A percentile compares a stretch with the other conserved stretches of the same genome.
Evolutionary conservation across 495 filamentous ascomycete species (phyloP).

Genomic region (Xylaria nigripes): DNA sequence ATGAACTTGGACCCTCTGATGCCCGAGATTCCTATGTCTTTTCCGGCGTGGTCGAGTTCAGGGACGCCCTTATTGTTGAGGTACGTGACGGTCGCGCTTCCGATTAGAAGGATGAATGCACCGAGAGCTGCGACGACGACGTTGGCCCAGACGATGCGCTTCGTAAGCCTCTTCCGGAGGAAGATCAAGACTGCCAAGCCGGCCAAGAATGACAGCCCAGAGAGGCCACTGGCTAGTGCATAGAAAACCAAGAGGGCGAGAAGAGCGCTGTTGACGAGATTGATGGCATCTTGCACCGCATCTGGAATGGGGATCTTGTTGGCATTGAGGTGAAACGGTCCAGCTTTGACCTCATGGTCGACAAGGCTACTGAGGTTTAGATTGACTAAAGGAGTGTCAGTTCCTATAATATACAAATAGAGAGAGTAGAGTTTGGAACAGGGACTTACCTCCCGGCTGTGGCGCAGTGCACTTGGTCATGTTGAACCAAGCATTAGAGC

Average conservation of each 20-base stretch:
- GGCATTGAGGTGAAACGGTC: conserved; percentile 43
- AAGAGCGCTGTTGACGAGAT: conserved; percentile 39
- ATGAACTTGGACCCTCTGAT: conserved; percentile 26
- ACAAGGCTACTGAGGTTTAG: conserved; percentile 56
- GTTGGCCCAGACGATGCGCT: conserved; percentile 36
- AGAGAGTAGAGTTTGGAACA: neutral
- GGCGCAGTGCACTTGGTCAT: conserved; percentile 54
- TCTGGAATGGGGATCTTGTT: conserved; percentile 52
- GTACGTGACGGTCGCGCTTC: conserved; percentile 25
- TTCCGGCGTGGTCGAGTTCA: conserved; percentile 27
- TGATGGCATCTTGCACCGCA: conserved; percentile 52
- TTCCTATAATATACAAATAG: neutral
- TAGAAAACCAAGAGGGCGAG: conserved; percentile 59
- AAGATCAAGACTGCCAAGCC: conserved; percentile 35
- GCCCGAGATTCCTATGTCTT: conserved; percentile 26
- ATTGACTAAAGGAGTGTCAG: conserved; percentile 20
- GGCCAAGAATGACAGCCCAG: conserved; percentile 47
- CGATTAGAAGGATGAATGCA: conserved; percentile 18
- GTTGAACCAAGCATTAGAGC: conserved; percentile 39
- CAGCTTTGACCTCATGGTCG: conserved; percentile 42
- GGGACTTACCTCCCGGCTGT: conserved; percentile 43
- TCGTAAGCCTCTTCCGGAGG: conserved; percentile 23
- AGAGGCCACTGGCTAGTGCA: conserved; percentile 50
- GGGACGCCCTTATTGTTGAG: conserved; percentile 23
- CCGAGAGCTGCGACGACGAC: conserved; percentile 30